Evolutionary conservation across 257 asterid genomes (phyloP).

Genomic region (Petrea volubilis): DNA sequence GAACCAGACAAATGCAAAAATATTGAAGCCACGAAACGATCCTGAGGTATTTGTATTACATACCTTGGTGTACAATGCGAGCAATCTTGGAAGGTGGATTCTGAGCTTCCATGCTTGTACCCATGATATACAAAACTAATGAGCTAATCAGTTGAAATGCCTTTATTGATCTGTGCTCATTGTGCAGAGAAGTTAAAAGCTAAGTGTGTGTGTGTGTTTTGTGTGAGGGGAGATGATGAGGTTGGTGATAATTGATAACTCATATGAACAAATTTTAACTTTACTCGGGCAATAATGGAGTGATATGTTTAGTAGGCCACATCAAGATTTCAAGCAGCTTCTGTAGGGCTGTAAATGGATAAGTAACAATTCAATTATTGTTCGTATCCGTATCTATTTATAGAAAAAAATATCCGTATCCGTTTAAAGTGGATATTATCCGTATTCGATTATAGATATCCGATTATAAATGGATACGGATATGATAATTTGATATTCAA

Average conservation of each 20-base stretch:
- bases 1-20: background rate
- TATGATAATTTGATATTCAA: no score
- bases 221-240: background rate
- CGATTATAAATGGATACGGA: no score
- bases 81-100: constrained; percentile 21
- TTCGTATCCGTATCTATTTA: no score
- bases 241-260: background rate
- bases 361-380: no score
- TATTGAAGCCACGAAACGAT: background rate
- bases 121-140: background rate
- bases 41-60: background rate
- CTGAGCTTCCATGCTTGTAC: constrained; percentile 15
- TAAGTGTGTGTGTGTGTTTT: background rate
- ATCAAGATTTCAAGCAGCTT: no score
- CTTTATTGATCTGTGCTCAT: background rate
- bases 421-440: no score
- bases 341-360: no score
- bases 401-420: no score
- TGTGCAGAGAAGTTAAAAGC: background rate
- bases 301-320: background rate
- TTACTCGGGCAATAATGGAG: background rate
- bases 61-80: background rate
- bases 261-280: background rate
- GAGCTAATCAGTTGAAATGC: background rate
- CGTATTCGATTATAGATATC: no score